A percentile compares a stretch with the other conserved stretches of the same genome.
Conservation (phyloP, 1,284 basidiomycete species). For the Sporisorium sorghi region DNA sequence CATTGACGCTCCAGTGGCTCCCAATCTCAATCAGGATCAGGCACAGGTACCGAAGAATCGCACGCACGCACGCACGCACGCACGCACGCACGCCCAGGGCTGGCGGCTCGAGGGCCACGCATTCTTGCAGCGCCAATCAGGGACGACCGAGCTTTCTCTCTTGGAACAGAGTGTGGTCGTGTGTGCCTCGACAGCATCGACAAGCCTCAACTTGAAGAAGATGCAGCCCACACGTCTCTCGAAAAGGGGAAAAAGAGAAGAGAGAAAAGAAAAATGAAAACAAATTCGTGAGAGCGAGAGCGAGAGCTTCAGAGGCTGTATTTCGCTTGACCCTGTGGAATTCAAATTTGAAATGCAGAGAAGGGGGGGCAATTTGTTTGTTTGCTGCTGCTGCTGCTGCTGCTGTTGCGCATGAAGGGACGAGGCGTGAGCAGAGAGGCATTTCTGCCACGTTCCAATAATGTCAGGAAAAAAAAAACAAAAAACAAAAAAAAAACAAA, state of each 20-base stretch:
- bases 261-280: not conserved
- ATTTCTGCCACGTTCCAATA: conserved; percentile 5
- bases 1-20: no score
- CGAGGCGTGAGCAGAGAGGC: not conserved
- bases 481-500: no score
- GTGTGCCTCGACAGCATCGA: not conserved
- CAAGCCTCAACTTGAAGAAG: not conserved
- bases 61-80: not conserved
- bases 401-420: not conserved
- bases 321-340: not conserved
- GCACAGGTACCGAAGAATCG: not conserved
- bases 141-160: no score
- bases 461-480: not conserved
- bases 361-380: no score
- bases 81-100: not conserved
- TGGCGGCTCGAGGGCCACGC: conserved; percentile 2
- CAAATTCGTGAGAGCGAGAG: not conserved
- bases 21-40: not conserved
- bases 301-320: not conserved
- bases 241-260: not conserved
- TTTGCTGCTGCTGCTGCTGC: no score
- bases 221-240: conserved; percentile 4
- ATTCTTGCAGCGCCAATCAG: not conserved
- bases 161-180: not conserved
- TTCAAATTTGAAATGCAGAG: not conserved